These are phyloP conservation scores for Termitomyces sp. DNA, from an alignment of 768 basidiomycete genomes.

Conservation along the genomic window DNA sequence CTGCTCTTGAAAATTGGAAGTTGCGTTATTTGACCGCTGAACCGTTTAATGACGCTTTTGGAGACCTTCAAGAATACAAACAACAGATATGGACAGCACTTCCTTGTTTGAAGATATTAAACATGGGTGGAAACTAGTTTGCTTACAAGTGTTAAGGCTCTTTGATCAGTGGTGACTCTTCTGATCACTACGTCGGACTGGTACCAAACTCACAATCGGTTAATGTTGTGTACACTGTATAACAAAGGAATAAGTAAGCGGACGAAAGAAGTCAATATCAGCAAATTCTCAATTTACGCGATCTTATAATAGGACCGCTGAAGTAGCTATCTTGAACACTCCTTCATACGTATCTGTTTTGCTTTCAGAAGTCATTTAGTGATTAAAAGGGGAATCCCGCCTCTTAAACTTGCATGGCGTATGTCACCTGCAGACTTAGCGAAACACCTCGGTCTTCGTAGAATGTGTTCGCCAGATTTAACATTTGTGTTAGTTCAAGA, in stretches of 20 bases:
- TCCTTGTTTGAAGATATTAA: background rate
- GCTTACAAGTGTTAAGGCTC: background rate
- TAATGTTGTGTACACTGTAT: background rate
- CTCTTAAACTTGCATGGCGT: no score
- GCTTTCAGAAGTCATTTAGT: no score
- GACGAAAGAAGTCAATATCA: no score
- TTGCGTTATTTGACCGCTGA: background rate
- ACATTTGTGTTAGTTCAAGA: background rate
- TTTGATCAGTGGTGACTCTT: background rate
- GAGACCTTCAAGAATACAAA: background rate
- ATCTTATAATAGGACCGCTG: no score
- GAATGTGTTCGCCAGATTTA: no score
- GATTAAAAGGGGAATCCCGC: background rate
- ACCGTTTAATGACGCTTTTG: slow-evolving; percentile 1
- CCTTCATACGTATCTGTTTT: no score
- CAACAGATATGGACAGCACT: background rate
- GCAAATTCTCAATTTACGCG: no score
- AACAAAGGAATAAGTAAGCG: no score
- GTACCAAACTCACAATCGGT: background rate
- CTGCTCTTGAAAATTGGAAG: background rate
- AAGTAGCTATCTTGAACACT: background rate
- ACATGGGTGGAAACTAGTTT: background rate
- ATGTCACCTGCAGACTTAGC: no score
- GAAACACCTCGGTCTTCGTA: no score
- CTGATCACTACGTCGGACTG: background rate